Conservation (phyloP, 331 rosid species). For the Acacia concinna region DNA sequence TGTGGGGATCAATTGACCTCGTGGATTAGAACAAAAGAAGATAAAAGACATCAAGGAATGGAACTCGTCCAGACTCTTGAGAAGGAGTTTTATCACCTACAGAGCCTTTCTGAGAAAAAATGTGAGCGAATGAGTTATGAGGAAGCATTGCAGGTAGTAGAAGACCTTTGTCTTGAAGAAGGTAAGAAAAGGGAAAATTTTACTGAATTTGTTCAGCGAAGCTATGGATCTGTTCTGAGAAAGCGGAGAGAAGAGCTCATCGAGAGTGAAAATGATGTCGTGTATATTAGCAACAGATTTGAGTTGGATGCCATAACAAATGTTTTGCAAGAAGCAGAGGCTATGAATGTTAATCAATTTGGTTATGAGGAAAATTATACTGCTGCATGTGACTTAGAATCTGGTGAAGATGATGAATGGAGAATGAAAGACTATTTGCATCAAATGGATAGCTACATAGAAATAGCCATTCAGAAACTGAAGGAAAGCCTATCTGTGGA, state of each 20-base stretch:
- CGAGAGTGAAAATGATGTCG: conserved; percentile 64
- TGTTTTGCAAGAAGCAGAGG: conserved; percentile 83
- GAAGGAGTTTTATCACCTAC: conserved; percentile 79
- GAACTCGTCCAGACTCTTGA: conserved; percentile 74
- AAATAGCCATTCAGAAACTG: conserved; percentile 81
- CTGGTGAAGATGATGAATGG: conserved; percentile 88
- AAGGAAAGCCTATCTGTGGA: conserved; percentile 82
- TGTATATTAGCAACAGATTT: conserved; percentile 49
- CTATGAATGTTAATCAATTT: conserved; percentile 61
- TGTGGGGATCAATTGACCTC: conserved; percentile 73
- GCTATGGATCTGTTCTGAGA: conserved; percentile 75
- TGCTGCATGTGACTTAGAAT: conserved; percentile 74
- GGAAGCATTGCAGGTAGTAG: conserved; percentile 79
- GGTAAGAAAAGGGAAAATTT: conserved; percentile 74
- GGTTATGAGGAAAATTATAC: conserved; percentile 70
- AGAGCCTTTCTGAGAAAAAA: conserved; percentile 82
- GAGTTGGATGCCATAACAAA: conserved; percentile 73
- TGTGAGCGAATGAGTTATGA: conserved; percentile 68
- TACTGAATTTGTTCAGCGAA: conserved; percentile 60
- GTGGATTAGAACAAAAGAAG: conserved; percentile 75
- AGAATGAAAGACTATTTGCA: conserved; percentile 80
- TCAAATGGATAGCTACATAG: conserved; percentile 78
- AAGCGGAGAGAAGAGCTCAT: conserved; percentile 79
- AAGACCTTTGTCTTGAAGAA: conserved; percentile 86
- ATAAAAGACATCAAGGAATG: conserved; percentile 60